Conservation (phyloP, 139 green algal genomes). For the Chlamydomonas sp. region DNA sequence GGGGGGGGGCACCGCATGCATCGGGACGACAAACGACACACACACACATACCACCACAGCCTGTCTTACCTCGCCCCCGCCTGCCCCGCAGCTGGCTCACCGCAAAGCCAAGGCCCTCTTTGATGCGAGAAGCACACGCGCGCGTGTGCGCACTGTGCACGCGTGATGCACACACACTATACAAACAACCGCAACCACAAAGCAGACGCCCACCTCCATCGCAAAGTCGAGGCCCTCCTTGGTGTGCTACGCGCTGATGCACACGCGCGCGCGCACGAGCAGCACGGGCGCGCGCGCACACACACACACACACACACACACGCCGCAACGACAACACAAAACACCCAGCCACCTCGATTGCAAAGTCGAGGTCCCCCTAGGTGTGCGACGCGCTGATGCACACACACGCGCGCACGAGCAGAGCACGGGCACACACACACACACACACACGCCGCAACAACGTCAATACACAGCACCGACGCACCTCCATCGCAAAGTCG, state of each 20-base stretch:
- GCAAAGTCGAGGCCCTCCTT: constrained; percentile 83
- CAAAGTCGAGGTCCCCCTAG: constrained; percentile 81
- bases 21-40: no score
- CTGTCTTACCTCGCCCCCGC: no score
- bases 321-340: no score
- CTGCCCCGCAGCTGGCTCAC: no score
- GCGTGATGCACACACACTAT: no score
- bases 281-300: constrained; percentile 73
- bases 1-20: no score
- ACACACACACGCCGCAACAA: neutral
- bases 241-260: constrained; percentile 87
- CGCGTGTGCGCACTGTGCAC: no score
- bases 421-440: constrained; percentile 66
- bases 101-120: no score
- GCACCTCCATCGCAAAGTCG: constrained; percentile 74
- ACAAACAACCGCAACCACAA: no score
- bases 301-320: constrained; percentile 5
- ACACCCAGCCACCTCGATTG: constrained; percentile 57
- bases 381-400: constrained; percentile 67
- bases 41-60: no score
- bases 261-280: constrained; percentile 74
- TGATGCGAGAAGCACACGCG: no score
- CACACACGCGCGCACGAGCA: constrained; percentile 52
- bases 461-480: constrained; percentile 8
- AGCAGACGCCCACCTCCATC: constrained; percentile 55